These are phyloP conservation scores for Pseudocercospora fuligena DNA, from an alignment of 2,329 filamentous ascomycete species.

Conservation along the genomic window DNA sequence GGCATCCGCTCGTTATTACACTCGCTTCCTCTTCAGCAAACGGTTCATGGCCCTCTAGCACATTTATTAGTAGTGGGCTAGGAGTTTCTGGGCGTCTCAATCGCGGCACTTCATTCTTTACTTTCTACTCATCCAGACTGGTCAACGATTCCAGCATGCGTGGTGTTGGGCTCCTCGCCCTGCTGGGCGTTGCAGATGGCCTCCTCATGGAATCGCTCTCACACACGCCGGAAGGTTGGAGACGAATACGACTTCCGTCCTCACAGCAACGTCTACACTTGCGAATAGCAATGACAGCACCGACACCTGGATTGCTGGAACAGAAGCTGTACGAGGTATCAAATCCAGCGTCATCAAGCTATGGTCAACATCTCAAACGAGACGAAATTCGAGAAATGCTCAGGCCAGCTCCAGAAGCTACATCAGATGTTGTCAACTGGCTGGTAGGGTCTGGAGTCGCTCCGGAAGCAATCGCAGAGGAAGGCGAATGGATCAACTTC, in stretches of 20 bases:
- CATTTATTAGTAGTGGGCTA: background rate
- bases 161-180: slow-evolving; percentile 10
- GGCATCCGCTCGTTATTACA: background rate
- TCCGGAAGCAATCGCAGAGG: slow-evolving; percentile 50
- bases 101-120: background rate
- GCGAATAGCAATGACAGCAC: slow-evolving; percentile 31
- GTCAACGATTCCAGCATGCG: background rate
- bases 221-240: slow-evolving; percentile 30
- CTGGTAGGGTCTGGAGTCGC: slow-evolving; percentile 57
- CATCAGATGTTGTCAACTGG: slow-evolving; percentile 60
- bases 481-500: slow-evolving; percentile 66
- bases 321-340: slow-evolving; percentile 65
- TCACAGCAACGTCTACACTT: slow-evolving; percentile 25
- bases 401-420: slow-evolving; percentile 56
- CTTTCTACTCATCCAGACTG: background rate
- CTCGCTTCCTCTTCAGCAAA: background rate
- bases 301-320: slow-evolving; percentile 52
- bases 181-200: slow-evolving; percentile 21
- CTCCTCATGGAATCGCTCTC: slow-evolving; percentile 29
- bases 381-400: slow-evolving; percentile 62
- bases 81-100: background rate
- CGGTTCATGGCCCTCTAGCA: background rate
- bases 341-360: slow-evolving; percentile 61
- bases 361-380: slow-evolving; percentile 67
- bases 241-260: slow-evolving; percentile 23